Percentiles rank a stretch among this genome's conserved stretches.
These are phyloP conservation scores for Magnusiomyces sp. DNA, from an alignment of 1,139 yeast species.

Conservation along the genomic window DNA sequence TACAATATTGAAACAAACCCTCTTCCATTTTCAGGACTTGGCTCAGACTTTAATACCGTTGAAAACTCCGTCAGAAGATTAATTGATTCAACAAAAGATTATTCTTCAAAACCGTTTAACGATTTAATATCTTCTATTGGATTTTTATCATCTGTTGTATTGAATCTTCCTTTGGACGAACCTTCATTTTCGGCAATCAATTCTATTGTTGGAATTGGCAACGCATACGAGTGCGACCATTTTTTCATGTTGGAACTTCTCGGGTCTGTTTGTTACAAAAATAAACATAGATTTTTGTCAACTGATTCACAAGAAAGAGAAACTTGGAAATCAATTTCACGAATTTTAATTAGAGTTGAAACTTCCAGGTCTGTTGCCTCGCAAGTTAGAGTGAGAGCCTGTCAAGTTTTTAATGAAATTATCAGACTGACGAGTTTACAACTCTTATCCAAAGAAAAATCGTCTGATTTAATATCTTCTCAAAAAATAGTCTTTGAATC, in stretches of 20 bases:
- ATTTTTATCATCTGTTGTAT: slow-evolving; percentile 31
- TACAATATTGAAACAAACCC: slow-evolving; percentile 14
- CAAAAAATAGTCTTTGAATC: slow-evolving; percentile 16
- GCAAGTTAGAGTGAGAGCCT: slow-evolving; percentile 41
- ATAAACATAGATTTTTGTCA: slow-evolving; percentile 43
- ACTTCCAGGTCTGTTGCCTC: slow-evolving; percentile 34
- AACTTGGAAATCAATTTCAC: slow-evolving; percentile 40
- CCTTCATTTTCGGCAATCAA: not conserved
- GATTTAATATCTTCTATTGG: slow-evolving; percentile 42
- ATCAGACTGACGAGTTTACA: slow-evolving; percentile 33
- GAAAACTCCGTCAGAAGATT: slow-evolving; percentile 52
- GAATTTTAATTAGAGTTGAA: slow-evolving; percentile 42
- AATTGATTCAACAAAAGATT: slow-evolving; percentile 51
- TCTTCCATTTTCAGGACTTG: slow-evolving; percentile 21
- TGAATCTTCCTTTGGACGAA: slow-evolving; percentile 2
- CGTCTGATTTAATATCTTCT: slow-evolving; percentile 8
- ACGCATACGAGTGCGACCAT: slow-evolving; percentile 16
- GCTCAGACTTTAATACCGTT: slow-evolving; percentile 44
- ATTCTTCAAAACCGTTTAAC: slow-evolving; percentile 42
- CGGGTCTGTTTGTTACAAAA: slow-evolving; percentile 42
- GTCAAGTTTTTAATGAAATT: slow-evolving; percentile 43
- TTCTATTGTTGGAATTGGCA: slow-evolving; percentile 16
- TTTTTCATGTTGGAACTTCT: slow-evolving; percentile 26
- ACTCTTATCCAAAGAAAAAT: slow-evolving; percentile 9
- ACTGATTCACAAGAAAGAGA: slow-evolving; percentile 22